phyloP scores from a whole-genome alignment of 2,329 filamentous ascomycete genomes.

The Alternaria triticimaculans region DNA sequence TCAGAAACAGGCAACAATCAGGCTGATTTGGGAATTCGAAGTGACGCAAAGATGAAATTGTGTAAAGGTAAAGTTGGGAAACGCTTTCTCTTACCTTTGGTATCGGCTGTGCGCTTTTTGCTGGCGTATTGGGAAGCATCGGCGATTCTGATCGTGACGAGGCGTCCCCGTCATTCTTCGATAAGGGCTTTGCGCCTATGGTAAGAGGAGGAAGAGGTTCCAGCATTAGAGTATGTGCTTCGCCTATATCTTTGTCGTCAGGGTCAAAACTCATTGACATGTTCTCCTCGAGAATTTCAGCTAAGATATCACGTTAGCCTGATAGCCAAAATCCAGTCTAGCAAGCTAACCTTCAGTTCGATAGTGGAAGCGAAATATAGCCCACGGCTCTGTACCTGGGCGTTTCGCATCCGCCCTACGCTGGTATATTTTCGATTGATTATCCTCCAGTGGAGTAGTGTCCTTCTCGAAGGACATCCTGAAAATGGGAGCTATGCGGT shows the following conservation, averaged over 20 bases:
- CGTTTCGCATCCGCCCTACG: constrained; percentile 26
- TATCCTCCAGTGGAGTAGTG: constrained; percentile 11
- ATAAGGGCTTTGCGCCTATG: constrained; percentile 7
- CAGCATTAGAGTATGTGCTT: constrained; percentile 18
- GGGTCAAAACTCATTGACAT: constrained; percentile 18
- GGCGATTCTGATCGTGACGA: constrained; percentile 21
- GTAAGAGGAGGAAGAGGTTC: constrained; percentile 22
- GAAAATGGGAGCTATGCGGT: constrained; percentile 26
- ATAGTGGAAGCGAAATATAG: constrained; percentile 52
- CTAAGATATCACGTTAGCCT: constrained; percentile 9
- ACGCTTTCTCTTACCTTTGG: constrained; percentile 18
- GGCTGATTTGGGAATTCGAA: too few relatives aligned
- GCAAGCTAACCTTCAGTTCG: constrained; percentile 33
- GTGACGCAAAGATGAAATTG: background rate
- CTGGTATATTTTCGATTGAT: constrained; percentile 5
- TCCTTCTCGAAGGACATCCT: constrained; percentile 31
- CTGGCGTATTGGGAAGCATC: constrained; percentile 13
- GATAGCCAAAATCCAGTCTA: too few relatives aligned
- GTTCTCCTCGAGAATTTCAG: constrained; percentile 16
- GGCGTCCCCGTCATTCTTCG: constrained; percentile 14
- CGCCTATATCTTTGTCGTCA: constrained; percentile 3
- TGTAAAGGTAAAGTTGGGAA: background rate
- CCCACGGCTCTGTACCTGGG: constrained; percentile 48
- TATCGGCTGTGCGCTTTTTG: background rate
- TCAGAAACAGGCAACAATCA: background rate